These are phyloP conservation scores for Annona squamosa DNA, from an alignment of 164 flowering plant genomes.

Conservation along the genomic window DNA sequence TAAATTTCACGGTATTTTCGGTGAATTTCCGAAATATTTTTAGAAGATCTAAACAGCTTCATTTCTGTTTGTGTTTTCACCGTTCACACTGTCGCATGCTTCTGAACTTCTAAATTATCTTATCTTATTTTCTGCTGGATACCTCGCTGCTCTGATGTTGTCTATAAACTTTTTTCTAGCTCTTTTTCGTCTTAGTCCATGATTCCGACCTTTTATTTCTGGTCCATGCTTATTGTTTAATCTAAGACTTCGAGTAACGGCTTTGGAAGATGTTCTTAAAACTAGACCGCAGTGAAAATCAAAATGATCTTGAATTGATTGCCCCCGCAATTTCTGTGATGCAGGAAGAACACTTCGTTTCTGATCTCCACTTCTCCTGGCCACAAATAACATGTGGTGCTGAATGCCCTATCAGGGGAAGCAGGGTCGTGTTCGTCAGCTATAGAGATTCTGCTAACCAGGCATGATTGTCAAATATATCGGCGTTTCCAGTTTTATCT, in stretches of 20 bases:
- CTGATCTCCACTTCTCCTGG: conserved; percentile 49
- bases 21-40: not conserved
- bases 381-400: conserved; percentile 41
- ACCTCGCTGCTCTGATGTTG: not conserved
- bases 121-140: not conserved
- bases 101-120: not conserved
- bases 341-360: conserved; percentile 52
- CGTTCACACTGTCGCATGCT: not conserved
- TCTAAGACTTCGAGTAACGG: not conserved
- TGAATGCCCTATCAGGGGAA: conserved; percentile 27
- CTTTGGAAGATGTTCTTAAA: not conserved
- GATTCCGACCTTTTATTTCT: not conserved
- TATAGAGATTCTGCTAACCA: conserved; percentile 29
- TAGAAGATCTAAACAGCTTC: not conserved
- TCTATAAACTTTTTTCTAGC: not conserved
- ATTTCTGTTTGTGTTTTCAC: not conserved
- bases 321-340: not conserved
- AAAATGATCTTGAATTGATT: not conserved
- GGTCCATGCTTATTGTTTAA: not conserved
- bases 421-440: conserved; percentile 38
- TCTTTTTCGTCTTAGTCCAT: not conserved
- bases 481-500: not conserved
- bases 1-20: not conserved
- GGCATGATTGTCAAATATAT: conserved; percentile 22
- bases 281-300: not conserved